phyloP scores from a whole-genome alignment of 345 rosid species.

The Eucalyptus marginata region DNA sequence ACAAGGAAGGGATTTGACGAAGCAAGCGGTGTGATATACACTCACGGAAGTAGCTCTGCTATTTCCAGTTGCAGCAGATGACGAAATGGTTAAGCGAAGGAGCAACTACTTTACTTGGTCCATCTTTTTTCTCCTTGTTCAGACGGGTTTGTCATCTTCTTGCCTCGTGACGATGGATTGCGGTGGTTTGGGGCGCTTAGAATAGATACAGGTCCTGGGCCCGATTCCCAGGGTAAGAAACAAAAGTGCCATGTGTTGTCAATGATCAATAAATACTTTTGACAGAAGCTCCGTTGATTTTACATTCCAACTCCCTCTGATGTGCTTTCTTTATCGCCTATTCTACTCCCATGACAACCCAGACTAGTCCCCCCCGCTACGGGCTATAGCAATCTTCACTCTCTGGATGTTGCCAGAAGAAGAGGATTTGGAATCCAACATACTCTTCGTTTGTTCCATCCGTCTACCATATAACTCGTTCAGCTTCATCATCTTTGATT shows the following conservation, averaged over 20 bases:
- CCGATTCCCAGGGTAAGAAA: not conserved
- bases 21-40: not conserved
- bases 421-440: not conserved
- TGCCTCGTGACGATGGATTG: not conserved
- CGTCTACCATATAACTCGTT: not conserved
- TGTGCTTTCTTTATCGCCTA: not conserved
- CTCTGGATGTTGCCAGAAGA: not conserved
- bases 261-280: not conserved
- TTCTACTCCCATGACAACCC: not conserved
- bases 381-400: not conserved
- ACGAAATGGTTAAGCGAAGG: not conserved
- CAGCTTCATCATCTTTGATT: not conserved
- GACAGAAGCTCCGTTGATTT: not conserved
- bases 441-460: not conserved
- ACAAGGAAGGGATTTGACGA: not conserved
- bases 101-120: not conserved
- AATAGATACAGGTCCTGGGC: not conserved
- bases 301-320: not conserved
- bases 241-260: not conserved
- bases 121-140: not conserved
- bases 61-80: not conserved
- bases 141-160: not conserved
- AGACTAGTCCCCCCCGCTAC: not conserved
- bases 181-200: not conserved
- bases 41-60: not conserved